Conservation (phyloP, 1,139 yeast genomes). For the Yamadazyma songkhlaensis region DNA sequence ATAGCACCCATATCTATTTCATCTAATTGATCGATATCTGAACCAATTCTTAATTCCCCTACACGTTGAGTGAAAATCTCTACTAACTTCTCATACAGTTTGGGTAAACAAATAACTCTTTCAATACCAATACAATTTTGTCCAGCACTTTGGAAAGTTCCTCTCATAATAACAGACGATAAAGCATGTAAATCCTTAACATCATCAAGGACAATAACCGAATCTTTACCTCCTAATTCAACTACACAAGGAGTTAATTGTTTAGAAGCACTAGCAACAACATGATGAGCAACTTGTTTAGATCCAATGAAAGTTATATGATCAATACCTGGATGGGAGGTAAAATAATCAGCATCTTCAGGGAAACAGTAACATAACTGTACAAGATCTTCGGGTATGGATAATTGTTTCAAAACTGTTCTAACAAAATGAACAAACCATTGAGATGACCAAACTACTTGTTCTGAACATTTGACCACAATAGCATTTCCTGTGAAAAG, state of each 20-base stretch:
- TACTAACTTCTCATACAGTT: constrained; percentile 61
- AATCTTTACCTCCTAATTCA: constrained; percentile 95
- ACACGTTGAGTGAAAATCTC: constrained; percentile 57
- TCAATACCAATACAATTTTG: constrained; percentile 98
- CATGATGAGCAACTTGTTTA: constrained; percentile 88
- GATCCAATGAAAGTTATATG: constrained; percentile 96
- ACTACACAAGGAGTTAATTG: constrained; percentile 89
- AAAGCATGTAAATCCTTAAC: constrained; percentile 54
- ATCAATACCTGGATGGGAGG: constrained; percentile 75
- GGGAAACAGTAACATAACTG: constrained; percentile 81
- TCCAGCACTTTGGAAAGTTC: constrained; percentile 95
- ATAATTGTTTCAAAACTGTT: constrained; percentile 68
- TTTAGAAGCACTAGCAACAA: constrained; percentile 75
- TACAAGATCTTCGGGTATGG: constrained; percentile 75
- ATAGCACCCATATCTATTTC: constrained; percentile 96
- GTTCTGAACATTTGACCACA: constrained; percentile 90
- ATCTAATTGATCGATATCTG: constrained; percentile 85
- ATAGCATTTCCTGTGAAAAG: constrained; percentile 89
- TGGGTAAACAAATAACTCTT: constrained; percentile 76
- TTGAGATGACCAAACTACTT: constrained; percentile 90
- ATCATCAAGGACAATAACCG: constrained; percentile 80
- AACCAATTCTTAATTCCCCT: constrained; percentile 67
- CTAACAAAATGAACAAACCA: constrained; percentile 71
- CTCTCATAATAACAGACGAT: constrained; percentile 84
- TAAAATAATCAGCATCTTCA: constrained; percentile 79